Evolutionary conservation across 345 rosid species (phyloP).

Genomic region (Durio zibethinus): DNA sequence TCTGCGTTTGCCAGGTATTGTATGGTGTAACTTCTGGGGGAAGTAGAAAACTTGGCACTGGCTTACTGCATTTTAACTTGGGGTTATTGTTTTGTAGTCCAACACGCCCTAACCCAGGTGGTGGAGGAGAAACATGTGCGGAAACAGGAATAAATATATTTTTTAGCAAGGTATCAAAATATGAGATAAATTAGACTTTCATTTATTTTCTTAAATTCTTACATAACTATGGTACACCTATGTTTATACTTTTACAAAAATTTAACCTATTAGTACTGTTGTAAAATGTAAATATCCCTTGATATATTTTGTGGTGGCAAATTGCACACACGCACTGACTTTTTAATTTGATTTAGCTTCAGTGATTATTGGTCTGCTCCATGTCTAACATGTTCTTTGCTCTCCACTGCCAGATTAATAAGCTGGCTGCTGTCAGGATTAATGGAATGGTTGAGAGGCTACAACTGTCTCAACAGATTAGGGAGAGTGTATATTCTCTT

Average conservation of each 20-base stretch:
- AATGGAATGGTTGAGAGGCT: conserved; percentile 83
- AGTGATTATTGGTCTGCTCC: neutral
- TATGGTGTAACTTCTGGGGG: neutral
- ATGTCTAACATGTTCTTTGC: conserved; percentile 8
- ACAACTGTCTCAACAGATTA: conserved; percentile 66
- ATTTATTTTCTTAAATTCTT: neutral
- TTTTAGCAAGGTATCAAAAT: conserved; percentile 65
- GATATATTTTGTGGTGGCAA: neutral
- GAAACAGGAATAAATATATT: conserved; percentile 89
- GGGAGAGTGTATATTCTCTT: conserved; percentile 67
- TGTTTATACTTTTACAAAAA: neutral
- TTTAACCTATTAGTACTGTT: neutral
- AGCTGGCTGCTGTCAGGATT: conserved; percentile 82
- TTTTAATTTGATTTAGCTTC: neutral
- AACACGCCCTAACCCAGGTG: conserved; percentile 86
- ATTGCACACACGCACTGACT: neutral
- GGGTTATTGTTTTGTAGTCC: conserved; percentile 51
- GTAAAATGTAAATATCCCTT: neutral
- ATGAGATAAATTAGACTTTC: conserved; percentile 8
- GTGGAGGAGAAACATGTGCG: conserved; percentile 98
- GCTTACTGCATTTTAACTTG: conserved; percentile 11
- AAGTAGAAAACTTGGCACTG: conserved; percentile 9
- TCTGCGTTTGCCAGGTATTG: conserved; percentile 82
- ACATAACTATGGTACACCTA: neutral
- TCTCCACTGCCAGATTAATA: conserved; percentile 50